These are phyloP conservation scores for Rehmannia glutinosa DNA, from an alignment of 257 asterid genomes.

Conservation along the genomic window DNA sequence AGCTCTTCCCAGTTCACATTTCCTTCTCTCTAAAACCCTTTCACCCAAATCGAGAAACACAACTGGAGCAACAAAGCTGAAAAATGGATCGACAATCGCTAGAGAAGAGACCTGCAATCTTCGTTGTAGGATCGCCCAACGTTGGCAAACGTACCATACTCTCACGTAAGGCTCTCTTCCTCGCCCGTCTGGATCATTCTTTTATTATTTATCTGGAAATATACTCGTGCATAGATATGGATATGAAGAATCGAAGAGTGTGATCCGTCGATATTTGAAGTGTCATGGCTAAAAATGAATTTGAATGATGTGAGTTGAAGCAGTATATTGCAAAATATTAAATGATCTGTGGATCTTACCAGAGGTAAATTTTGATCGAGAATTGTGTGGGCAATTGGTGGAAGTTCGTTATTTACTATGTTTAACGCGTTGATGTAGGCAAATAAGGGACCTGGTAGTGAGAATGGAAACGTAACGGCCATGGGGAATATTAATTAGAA, in stretches of 20 bases:
- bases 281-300: too few relatives aligned
- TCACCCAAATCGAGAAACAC: background rate
- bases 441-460: background rate
- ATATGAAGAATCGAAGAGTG: too few relatives aligned
- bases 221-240: background rate
- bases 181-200: background rate
- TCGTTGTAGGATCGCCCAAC: constrained; percentile 69
- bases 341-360: background rate
- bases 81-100: constrained; percentile 44
- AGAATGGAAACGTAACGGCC: too few relatives aligned
- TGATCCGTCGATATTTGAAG: too few relatives aligned
- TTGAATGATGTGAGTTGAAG: too few relatives aligned
- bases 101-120: constrained; percentile 69
- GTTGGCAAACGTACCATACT: constrained; percentile 90
- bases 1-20: too few relatives aligned
- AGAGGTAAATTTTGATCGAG: background rate
- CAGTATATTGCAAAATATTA: background rate
- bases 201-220: background rate
- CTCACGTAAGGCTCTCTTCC: constrained; percentile 51
- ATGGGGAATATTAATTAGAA: background rate
- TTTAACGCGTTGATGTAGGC: background rate
- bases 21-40: background rate
- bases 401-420: background rate
- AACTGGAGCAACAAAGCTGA: background rate
- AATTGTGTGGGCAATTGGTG: background rate